Conservation (phyloP, 2,329 filamentous ascomycete genomes). For the Alternaria rosae region DNA sequence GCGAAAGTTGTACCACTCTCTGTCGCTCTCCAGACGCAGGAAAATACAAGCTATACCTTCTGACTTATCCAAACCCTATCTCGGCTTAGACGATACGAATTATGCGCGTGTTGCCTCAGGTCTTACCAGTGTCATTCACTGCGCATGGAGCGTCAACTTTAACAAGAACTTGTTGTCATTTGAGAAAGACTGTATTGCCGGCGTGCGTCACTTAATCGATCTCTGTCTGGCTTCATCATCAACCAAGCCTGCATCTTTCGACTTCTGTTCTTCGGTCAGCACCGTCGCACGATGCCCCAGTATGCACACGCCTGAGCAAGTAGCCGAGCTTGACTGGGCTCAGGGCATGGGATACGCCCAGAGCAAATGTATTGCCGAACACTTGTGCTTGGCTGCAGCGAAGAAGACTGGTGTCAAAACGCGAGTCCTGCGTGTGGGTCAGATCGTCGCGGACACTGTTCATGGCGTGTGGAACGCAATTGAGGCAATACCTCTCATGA, state of each 20-base stretch:
- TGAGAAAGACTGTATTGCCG: slow-evolving; percentile 56
- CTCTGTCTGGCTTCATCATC: slow-evolving; percentile 47
- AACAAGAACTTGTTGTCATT: slow-evolving; percentile 61
- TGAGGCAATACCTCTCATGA: slow-evolving; percentile 60
- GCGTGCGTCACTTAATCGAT: slow-evolving; percentile 55
- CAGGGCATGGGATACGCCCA: slow-evolving; percentile 62
- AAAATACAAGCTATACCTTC: slow-evolving; percentile 50
- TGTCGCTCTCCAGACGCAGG: slow-evolving; percentile 23
- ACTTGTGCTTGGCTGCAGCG: slow-evolving; percentile 43
- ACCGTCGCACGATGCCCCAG: slow-evolving; percentile 52
- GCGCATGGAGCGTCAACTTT: slow-evolving; percentile 65
- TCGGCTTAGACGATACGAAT: slow-evolving; percentile 49
- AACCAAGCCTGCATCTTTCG: slow-evolving; percentile 49
- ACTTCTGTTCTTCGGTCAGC: slow-evolving; percentile 58
- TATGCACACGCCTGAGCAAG: slow-evolving; percentile 19
- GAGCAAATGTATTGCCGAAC: slow-evolving; percentile 59
- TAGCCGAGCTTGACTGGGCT: slow-evolving; percentile 50
- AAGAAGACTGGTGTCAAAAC: slow-evolving; percentile 27
- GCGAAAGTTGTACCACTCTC: slow-evolving; percentile 48
- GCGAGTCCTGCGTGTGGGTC: slow-evolving; percentile 48
- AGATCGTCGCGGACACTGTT: slow-evolving; percentile 58
- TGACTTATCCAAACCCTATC: slow-evolving; percentile 49
- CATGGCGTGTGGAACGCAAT: slow-evolving; percentile 59
- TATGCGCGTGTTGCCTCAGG: slow-evolving; percentile 14
- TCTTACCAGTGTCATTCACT: slow-evolving; percentile 58